Evolutionary conservation across 2,329 filamentous ascomycete genomes (phyloP), one percentile per base, ranked within the genome.

Genomic region (Aspergillus sergii): DNA sequence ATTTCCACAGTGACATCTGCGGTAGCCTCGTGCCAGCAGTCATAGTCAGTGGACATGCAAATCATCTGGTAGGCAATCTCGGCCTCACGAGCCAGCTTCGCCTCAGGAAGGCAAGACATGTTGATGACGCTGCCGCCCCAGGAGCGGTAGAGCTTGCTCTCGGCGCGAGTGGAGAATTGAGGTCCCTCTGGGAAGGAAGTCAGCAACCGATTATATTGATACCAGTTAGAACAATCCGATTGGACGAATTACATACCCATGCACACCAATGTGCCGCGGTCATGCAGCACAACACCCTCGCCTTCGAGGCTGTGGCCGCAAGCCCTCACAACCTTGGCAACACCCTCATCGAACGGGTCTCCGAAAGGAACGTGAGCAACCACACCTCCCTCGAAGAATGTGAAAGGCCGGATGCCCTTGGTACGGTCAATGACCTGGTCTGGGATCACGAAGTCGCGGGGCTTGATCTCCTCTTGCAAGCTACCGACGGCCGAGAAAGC

Each of bases 21-120:
- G 62, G 88, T 91, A 56, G 86, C 86, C 23, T 86, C 88, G 57
- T 94, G 91, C 95, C 95, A 99, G 88, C 94, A 98, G 83, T 99
- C 95, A 79, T 99, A 99, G 83, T 99, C 95, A 32, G 95, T 99
- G 39, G 93, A 92, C 95, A 99, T 99, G 85, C 94, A 97, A 74
- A 99, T 96, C 87, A 97, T 96, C 83, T 96, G 93, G 80, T 98
- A 98, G 41, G 91, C 91, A 71, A 99, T 91, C 83, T 99, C 95
- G 28, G 95, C 95, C 83, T 99, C 95, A 59, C 92, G 89, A 11
- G 95, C 95, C 23, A 99, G 89, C 85, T 99, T 99, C 57, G 94
- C 91, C 82, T 99, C 95, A 23, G 95, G 95, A 19, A 99, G 86
- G 16, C 90, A 91, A 51, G 92, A 96, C 95, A 99, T 99, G 86